Evolutionary conservation across 139 green algal species (phyloP).

Genomic region (Micromonas commoda): DNA sequence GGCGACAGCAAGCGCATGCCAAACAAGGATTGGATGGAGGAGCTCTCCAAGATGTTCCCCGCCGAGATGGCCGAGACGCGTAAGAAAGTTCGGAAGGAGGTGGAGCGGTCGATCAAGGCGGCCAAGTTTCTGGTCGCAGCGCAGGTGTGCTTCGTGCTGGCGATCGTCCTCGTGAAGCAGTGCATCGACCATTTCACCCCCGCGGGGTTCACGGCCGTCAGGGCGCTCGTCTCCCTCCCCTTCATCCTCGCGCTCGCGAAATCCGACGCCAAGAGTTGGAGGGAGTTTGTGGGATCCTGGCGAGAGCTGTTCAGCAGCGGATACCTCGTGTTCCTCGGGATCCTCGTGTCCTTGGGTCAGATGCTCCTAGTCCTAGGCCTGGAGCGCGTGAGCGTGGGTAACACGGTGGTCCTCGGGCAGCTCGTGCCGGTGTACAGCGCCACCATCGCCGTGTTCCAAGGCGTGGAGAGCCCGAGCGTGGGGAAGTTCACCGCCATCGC

Average conservation of each 20-base stretch:
- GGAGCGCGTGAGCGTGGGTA: neutral
- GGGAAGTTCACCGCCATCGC: slow-evolving; percentile 5
- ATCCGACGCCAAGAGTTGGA: neutral
- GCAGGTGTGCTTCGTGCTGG: slow-evolving; percentile 5
- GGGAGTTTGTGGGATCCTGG: neutral
- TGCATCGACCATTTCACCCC: slow-evolving; percentile 7
- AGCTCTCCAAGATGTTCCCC: neutral
- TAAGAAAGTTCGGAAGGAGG: slow-evolving; percentile 1
- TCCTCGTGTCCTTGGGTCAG: neutral
- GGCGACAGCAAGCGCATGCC: neutral
- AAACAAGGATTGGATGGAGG: neutral
- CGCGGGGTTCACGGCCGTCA: slow-evolving; percentile 1
- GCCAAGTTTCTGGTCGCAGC: neutral
- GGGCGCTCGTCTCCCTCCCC: neutral
- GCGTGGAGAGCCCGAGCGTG: neutral
- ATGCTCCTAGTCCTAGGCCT: neutral
- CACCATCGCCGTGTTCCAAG: slow-evolving; percentile 3
- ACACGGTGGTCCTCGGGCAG: slow-evolving; percentile 2
- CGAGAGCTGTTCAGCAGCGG: neutral
- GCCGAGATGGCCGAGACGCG: slow-evolving; percentile 4
- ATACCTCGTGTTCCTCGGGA: neutral
- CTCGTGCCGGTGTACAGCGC: slow-evolving; percentile 2
- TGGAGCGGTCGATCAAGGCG: neutral
- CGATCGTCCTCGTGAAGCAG: neutral
- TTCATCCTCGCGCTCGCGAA: neutral